These are phyloP conservation scores for Diaporthe helianthi DNA, from an alignment of 2,329 filamentous ascomycete genomes.

Conservation along the genomic window DNA sequence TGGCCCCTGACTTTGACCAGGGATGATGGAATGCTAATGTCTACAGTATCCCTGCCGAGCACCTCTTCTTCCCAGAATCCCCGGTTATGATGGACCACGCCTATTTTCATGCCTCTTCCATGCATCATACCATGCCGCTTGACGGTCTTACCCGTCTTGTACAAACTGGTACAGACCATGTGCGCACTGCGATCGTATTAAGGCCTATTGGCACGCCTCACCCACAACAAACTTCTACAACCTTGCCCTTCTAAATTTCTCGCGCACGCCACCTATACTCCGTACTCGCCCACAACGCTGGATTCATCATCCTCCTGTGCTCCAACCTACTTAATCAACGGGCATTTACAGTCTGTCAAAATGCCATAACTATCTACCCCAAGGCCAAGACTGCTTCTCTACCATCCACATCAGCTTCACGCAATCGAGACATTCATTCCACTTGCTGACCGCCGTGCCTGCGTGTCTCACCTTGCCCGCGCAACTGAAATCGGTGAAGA, in stretches of 20 bases:
- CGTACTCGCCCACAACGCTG: no score
- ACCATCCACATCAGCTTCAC: background rate
- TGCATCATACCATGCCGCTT: background rate
- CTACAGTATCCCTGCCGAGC: slow-evolving; percentile 16
- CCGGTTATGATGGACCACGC: slow-evolving; percentile 4
- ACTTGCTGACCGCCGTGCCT: background rate
- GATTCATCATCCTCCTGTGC: background rate
- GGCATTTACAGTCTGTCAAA: background rate
- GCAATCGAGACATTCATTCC: background rate
- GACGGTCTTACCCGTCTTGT: background rate
- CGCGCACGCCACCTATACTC: background rate
- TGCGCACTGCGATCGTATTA: background rate
- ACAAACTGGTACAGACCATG: background rate
- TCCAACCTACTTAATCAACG: no score
- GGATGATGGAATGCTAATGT: slow-evolving; percentile 24
- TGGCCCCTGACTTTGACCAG: slow-evolving; percentile 23
- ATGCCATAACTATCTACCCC: background rate
- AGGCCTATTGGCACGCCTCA: background rate
- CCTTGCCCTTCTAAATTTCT: background rate
- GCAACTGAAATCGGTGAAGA: background rate
- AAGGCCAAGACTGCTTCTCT: background rate
- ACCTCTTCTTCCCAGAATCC: background rate
- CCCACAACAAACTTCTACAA: background rate
- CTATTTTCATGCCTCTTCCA: background rate
- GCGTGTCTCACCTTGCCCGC: background rate